These are phyloP conservation scores for Solanum microdontum DNA, from an alignment of 257 asterid genomes.

Conservation along the genomic window DNA sequence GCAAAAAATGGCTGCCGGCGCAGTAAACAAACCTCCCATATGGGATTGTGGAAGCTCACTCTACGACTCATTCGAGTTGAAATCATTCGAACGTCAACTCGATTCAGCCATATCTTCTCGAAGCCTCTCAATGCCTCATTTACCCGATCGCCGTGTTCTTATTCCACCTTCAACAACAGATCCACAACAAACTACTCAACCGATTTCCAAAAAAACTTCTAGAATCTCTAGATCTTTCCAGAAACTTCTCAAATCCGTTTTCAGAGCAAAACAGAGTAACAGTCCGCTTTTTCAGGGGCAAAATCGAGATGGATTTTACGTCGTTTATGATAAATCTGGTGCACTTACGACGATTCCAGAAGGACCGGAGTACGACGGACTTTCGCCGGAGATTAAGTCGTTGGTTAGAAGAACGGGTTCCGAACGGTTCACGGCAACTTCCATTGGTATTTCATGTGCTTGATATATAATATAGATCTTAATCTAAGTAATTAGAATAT, in stretches of 20 bases:
- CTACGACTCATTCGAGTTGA: conserved; percentile 66
- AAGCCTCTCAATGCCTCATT: conserved; percentile 72
- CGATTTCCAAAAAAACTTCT: conserved; percentile 26
- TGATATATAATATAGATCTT: background rate
- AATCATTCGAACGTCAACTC: conserved; percentile 50
- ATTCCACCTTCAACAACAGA: background rate
- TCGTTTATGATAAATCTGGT: conserved; percentile 26
- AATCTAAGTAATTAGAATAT: background rate
- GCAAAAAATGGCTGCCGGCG: background rate
- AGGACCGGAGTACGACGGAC: conserved; percentile 35
- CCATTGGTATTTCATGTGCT: conserved; percentile 49
- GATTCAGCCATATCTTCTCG: conserved; percentile 50
- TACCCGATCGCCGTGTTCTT: conserved; percentile 23
- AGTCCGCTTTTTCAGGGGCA: background rate
- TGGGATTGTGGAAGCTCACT: conserved; percentile 84
- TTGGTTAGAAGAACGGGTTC: conserved; percentile 45
- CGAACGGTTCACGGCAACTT: conserved; percentile 27
- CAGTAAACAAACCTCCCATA: conserved; percentile 6
- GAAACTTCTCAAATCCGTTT: conserved; percentile 39
- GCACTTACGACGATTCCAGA: conserved; percentile 51
- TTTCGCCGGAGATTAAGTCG: conserved; percentile 54
- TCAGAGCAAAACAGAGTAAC: conserved; percentile 22
- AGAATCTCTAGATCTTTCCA: conserved; percentile 46
- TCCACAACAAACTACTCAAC: background rate
- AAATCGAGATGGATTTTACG: conserved; percentile 17